A percentile compares a stretch with the other conserved stretches of the same genome.
These are phyloP conservation scores for Thielaviopsis musarum DNA, from an alignment of 2,329 filamentous ascomycete species.

Conservation along the genomic window DNA sequence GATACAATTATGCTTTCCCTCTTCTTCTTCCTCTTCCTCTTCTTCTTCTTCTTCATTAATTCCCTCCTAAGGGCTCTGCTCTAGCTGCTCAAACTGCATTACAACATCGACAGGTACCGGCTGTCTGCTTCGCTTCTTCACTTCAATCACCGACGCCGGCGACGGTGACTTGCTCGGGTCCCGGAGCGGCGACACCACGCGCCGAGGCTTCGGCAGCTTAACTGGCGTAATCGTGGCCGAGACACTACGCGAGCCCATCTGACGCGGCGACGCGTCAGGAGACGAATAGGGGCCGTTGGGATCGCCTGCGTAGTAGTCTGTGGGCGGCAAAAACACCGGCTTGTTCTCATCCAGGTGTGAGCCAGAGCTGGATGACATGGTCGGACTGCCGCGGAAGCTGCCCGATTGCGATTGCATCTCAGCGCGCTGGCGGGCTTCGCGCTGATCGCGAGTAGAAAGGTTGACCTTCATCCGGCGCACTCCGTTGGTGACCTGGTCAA, in stretches of 20 bases:
- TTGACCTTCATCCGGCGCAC: constrained; percentile 50
- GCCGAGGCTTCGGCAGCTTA: not conserved
- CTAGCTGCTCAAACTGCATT: not conserved
- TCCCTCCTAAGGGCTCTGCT: not conserved
- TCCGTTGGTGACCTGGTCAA: constrained; percentile 38
- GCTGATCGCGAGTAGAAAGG: constrained; percentile 40
- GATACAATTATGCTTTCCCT: not conserved
- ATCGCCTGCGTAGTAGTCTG: not conserved
- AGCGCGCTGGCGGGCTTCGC: constrained; percentile 24
- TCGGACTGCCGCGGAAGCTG: not conserved
- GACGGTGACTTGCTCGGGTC: not conserved
- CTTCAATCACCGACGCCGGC: not conserved
- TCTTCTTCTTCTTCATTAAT: not conserved
- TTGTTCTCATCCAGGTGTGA: not conserved
- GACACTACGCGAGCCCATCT: not conserved
- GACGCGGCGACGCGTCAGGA: not conserved
- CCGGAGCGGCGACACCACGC: not conserved
- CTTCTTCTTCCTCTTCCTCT: not conserved
- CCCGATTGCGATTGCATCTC: not conserved
- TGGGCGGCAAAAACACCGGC: not conserved
- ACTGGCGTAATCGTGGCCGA: not conserved
- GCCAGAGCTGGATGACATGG: not conserved
- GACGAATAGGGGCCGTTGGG: not conserved
- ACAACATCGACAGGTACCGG: not conserved
- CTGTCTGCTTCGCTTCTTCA: not conserved